These are phyloP conservation scores for Pseudogymnoascus sp. DNA, from an alignment of 2,329 filamentous ascomycete genomes.

Conservation along the genomic window DNA sequence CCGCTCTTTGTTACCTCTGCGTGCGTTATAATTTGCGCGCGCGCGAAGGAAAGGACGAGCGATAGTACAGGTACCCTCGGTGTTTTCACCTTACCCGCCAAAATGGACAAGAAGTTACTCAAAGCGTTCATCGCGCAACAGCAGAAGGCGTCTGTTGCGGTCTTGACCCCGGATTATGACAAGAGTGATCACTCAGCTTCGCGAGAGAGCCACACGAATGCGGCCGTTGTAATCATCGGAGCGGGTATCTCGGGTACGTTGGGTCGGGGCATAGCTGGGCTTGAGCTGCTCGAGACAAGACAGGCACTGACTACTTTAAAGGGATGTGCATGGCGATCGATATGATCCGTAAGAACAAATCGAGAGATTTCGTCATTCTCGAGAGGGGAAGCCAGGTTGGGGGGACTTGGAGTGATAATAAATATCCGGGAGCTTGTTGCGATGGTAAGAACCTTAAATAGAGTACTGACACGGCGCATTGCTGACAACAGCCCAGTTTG, in stretches of 20 bases:
- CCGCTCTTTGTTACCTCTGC: neutral
- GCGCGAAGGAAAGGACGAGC: neutral
- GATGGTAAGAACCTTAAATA: slow-evolving; percentile 30
- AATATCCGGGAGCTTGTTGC: slow-evolving; percentile 47
- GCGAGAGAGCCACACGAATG: neutral
- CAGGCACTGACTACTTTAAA: slow-evolving; percentile 9
- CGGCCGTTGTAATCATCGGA: slow-evolving; percentile 45
- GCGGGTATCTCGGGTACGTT: slow-evolving; percentile 42
- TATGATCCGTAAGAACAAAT: slow-evolving; percentile 42
- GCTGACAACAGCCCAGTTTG: slow-evolving; percentile 25
- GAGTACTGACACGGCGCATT: neutral
- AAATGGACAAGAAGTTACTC: slow-evolving; percentile 1
- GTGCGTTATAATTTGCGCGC: neutral
- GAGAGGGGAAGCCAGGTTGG: slow-evolving; percentile 45
- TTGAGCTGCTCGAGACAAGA: neutral
- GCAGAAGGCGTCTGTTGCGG: neutral
- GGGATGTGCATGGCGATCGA: slow-evolving; percentile 51
- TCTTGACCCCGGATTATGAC: neutral
- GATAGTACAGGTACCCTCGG: neutral
- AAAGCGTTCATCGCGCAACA: neutral
- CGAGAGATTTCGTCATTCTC: slow-evolving; percentile 47
- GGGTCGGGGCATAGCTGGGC: neutral
- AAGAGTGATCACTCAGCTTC: neutral
- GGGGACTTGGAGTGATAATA: slow-evolving; percentile 47
- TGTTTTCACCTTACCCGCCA: neutral